These are phyloP conservation scores for Lipomyces yamadae DNA, from an alignment of 805 yeast species.

Conservation along the genomic window DNA sequence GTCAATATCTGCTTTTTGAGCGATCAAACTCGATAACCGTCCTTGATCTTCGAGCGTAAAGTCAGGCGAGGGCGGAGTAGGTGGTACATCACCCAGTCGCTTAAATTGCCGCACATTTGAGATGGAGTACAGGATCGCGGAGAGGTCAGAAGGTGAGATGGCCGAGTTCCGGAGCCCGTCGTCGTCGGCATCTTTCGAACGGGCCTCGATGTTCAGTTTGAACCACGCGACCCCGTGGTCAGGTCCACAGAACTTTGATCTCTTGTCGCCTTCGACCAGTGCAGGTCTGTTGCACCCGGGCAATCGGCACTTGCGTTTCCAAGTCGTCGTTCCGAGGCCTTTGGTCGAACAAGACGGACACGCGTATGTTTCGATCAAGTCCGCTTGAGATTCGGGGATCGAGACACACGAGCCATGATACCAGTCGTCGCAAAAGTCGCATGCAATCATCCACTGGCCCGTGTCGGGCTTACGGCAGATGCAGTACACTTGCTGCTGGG, in stretches of 20 bases:
- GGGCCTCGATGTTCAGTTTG: constrained; percentile 25
- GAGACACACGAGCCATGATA: constrained; percentile 81
- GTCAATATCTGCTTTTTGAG: constrained; percentile 5
- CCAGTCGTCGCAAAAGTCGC: constrained; percentile 97
- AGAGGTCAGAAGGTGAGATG: constrained; percentile 13
- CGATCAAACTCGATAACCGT: constrained; percentile 6
- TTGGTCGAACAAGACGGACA: constrained; percentile 72
- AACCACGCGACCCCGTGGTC: constrained; percentile 65
- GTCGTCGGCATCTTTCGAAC: neutral
- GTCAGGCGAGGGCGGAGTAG: constrained; percentile 3
- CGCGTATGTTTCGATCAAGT: constrained; percentile 64
- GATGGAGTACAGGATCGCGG: constrained; percentile 15
- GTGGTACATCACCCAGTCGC: constrained; percentile 19
- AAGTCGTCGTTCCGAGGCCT: constrained; percentile 55
- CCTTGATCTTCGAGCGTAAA: constrained; percentile 6
- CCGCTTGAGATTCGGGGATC: constrained; percentile 55
- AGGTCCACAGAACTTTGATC: constrained; percentile 73
- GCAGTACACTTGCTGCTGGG: constrained; percentile 53
- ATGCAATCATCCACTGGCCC: constrained; percentile 87
- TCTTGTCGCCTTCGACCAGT: constrained; percentile 27
- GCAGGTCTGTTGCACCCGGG: constrained; percentile 60
- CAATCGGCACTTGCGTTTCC: constrained; percentile 79
- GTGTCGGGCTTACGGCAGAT: constrained; percentile 77
- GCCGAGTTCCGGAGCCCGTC: constrained; percentile 19
- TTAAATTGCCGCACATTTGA: constrained; percentile 14